These are phyloP conservation scores for Calonectria ilicicola DNA, from an alignment of 2,329 filamentous ascomycete genomes.

Conservation along the genomic window DNA sequence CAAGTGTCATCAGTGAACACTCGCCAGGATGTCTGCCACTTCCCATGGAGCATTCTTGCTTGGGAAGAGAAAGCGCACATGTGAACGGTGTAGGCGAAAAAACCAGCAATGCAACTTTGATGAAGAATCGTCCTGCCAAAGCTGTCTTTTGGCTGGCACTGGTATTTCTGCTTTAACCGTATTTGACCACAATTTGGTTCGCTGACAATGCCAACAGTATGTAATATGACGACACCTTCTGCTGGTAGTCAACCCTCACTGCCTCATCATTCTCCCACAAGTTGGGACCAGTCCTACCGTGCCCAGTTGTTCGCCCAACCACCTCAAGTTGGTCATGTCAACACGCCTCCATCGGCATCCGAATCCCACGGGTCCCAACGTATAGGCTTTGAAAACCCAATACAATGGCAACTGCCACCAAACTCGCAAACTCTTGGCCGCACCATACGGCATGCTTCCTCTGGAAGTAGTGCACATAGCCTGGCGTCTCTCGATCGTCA, in stretches of 20 bases:
- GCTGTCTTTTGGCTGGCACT: not conserved
- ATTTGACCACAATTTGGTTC: not conserved
- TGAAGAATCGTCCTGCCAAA: not conserved
- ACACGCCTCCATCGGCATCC: not conserved
- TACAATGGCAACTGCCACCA: conserved; percentile 5
- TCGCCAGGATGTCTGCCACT: not conserved
- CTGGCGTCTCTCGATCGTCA: not conserved
- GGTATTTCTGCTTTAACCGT: not conserved
- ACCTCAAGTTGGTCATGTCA: not conserved
- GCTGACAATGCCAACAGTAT: not conserved
- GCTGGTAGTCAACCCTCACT: not conserved
- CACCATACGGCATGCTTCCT: not conserved
- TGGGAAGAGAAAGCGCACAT: conserved; percentile 5
- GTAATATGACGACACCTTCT: not conserved
- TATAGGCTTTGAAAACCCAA: not conserved
- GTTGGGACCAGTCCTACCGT: not conserved
- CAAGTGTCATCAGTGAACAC: not conserved
- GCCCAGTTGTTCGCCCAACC: not conserved
- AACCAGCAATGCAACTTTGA: not conserved
- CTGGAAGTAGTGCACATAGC: not conserved
- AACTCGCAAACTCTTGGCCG: not conserved
- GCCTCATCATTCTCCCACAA: not conserved
- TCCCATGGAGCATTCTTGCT: not conserved
- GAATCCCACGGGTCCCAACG: not conserved
- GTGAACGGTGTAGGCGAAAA: not conserved